Base-by-base conservation (phyloP, 1,139 yeast genomes). In the Chernovozyma sophiae-reginae region DNA sequence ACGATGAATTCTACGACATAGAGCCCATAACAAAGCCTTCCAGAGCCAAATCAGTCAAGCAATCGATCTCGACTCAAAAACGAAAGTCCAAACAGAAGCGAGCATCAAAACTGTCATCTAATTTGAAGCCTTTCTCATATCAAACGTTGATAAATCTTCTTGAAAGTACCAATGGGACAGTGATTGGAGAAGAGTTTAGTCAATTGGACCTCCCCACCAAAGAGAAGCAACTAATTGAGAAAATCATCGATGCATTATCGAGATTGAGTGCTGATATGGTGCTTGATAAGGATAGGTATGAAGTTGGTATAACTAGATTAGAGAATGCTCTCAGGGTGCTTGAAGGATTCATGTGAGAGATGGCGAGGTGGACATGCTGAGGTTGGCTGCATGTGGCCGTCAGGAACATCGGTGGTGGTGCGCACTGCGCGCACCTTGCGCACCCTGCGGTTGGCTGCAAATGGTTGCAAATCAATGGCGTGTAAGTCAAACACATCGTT, bases 191-290 rank as follows among this genome's bases (percentile, higher is more conserved):
- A 49, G 94, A 86, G 47, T 84, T 89, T 52, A 78, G 81, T 34
- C 79, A 77, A 40, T 62, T 89, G 43, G 86, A 85, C 34, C 69
- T 89, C 43, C 90, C 94, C 3, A 62, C 74, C 0, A 81, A 81
- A 43, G 96, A 89, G 55, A 84, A 85, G 47, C 83, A 79, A 47
- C 67, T 89, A 36, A 70, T 90, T 35, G 96, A 89, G 54, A 81
- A 86, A 58, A 78, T 90, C 33, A 85, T 90, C 4, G 95, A 87
- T 51, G 82, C 95, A 2, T 66, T 90, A 40, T 82, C 94, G 17
- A 71, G 94, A 49, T 72, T 90, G 43, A 86, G 95, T 3, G 86
- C 90, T 40, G 96, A 89, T 55, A 89, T 90, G 86, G 82, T 86
- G 38, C 59, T 86, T 37, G 96, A 90, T 57, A 86, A 85, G 30